Base-by-base conservation (phyloP, 2,329 filamentous ascomycete genomes). In the Clonostachys byssicola region DNA sequence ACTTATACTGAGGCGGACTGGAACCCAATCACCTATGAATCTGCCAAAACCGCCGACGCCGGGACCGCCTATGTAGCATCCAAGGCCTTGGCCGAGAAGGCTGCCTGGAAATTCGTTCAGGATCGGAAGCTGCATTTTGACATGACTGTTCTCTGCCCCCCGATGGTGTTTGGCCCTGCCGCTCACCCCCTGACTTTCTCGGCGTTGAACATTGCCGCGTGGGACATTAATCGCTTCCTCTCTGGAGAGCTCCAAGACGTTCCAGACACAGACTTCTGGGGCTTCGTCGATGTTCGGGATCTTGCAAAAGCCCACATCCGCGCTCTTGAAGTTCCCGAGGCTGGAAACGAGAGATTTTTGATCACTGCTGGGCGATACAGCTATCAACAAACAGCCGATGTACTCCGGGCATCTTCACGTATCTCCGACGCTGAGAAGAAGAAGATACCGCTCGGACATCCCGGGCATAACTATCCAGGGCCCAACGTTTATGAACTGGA, bases 331-430 rank as follows among this genome's bases (percentile, higher is more conserved):
- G 80, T 78, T 20, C 70, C 76, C 1, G 77, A 77, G 16, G 82
- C 79, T 1, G 80, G 77, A 0, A 71, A 73, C 36, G 77, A 83
- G 61, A 73, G 86, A 2, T 88, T 86, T 65, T 83, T 85, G 40
- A 77, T 82, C 0, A 75, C 64, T 13, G 56, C 59, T 9, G 60
- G 56, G 40, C 60, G 59, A 45, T 69, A 59, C 53, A 62, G 57
- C 48, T 66, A 66, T 52, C 67, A 66, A 52, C 58, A 55, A 45
- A 60, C 70, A 12, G 67, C 63, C 0, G 67, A 73, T 42, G 48
- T 62, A 14, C 16, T 12, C 56, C 63, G 51, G 47, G 23, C 23
- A 23, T 23, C 23, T 23, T 23, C 23, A 2, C 3, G 2, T 23
- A 23, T 23, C 23, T 7, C 23, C 23, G 23, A 23, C 23, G 23